Conservation (phyloP, 1,139 yeast genomes). For the Pichia sp. region DNA sequence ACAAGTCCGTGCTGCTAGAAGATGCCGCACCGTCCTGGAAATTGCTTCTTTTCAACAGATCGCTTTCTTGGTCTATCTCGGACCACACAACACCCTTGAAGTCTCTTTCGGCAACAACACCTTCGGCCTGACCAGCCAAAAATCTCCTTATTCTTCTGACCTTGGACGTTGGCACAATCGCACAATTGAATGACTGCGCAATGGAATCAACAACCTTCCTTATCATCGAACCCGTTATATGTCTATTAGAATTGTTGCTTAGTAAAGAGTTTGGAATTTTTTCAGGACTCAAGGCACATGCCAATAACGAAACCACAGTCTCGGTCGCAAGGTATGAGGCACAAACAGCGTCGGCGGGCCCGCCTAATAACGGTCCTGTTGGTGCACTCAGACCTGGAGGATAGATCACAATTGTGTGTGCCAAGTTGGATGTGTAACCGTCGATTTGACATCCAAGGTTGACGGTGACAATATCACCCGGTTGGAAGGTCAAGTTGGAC, state of each 20-base stretch:
- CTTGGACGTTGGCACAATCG: constrained; percentile 86
- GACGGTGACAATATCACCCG: constrained; percentile 84
- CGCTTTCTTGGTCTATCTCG: constrained; percentile 72
- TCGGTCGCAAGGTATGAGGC: constrained; percentile 89
- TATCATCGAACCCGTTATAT: constrained; percentile 61
- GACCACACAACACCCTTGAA: constrained; percentile 93
- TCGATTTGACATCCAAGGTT: constrained; percentile 87
- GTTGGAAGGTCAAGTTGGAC: constrained; percentile 46
- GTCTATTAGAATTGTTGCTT: constrained; percentile 9
- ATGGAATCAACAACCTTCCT: constrained; percentile 74
- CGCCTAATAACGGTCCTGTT: constrained; percentile 74
- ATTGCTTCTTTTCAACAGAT: constrained; percentile 44
- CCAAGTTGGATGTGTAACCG: constrained; percentile 83
- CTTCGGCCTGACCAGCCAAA: constrained; percentile 92
- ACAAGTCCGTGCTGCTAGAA: constrained; percentile 37
- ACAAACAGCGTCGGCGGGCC: constrained; percentile 82
- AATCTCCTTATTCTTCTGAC: constrained; percentile 89
- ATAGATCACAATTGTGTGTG: constrained; percentile 82
- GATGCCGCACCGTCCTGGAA: constrained; percentile 14
- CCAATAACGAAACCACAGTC: constrained; percentile 69
- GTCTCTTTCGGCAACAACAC: constrained; percentile 85
- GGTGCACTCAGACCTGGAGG: constrained; percentile 55
- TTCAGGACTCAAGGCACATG: constrained; percentile 70
- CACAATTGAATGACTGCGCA: constrained; percentile 76
- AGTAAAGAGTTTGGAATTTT: constrained; percentile 46